Conservation (phyloP, 2,329 filamentous ascomycete species). For the Neopestalotiopsis sp. region DNA sequence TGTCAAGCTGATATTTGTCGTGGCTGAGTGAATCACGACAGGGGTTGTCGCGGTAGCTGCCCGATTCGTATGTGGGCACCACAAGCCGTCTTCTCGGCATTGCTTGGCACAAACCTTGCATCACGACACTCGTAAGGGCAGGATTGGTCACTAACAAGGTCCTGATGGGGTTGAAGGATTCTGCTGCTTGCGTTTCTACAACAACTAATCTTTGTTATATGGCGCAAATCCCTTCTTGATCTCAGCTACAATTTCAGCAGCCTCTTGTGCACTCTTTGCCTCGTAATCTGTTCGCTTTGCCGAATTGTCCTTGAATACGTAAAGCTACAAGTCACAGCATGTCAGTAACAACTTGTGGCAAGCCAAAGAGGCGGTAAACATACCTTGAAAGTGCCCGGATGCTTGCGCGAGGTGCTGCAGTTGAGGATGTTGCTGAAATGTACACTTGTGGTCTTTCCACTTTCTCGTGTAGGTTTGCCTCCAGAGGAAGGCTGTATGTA, state of each 20-base stretch:
- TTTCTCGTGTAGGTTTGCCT: slow-evolving; percentile 69
- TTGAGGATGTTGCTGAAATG: slow-evolving; percentile 84
- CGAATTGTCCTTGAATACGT: slow-evolving; percentile 78
- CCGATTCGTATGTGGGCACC: neutral
- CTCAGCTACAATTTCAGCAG: slow-evolving; percentile 78
- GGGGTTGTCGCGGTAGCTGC: neutral
- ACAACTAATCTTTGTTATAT: slow-evolving; percentile 46
- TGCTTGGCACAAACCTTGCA: slow-evolving; percentile 1
- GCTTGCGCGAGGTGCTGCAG: slow-evolving; percentile 79
- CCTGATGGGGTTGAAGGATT: slow-evolving; percentile 19
- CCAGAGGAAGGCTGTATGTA: slow-evolving; percentile 78
- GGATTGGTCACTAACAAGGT: neutral
- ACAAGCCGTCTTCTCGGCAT: neutral
- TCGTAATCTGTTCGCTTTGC: slow-evolving; percentile 87
- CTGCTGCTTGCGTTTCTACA: neutral
- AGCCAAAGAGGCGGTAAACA: slow-evolving; percentile 26
- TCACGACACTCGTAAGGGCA: neutral
- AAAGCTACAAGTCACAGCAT: slow-evolving; percentile 46
- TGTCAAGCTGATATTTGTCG: neutral
- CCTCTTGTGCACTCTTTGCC: slow-evolving; percentile 72
- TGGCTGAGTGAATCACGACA: neutral
- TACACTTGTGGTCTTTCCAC: slow-evolving; percentile 77
- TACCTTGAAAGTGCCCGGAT: slow-evolving; percentile 82
- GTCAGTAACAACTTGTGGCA: neutral
- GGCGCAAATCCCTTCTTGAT: slow-evolving; percentile 77